Conservation (phyloP, 2,329 filamentous ascomycete genomes). For the Alternaria ventricosa region DNA sequence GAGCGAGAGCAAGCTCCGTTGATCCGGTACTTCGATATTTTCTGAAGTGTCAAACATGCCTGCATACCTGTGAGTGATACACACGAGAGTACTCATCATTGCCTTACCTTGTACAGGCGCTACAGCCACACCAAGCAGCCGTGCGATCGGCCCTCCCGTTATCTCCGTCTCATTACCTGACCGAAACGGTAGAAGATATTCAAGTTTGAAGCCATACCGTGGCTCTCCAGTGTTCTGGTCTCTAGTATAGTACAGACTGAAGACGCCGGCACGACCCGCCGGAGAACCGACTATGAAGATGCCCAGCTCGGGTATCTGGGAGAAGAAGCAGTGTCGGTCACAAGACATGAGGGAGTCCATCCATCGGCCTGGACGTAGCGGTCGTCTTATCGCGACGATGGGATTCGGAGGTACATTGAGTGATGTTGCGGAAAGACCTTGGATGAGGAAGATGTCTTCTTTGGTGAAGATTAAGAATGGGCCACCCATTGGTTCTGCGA, state of each 20-base stretch:
- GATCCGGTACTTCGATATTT: not conserved
- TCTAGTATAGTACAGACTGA: conserved; percentile 60
- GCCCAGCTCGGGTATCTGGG: conserved; percentile 72
- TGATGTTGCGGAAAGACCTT: conserved; percentile 37
- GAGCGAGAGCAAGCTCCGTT: not conserved
- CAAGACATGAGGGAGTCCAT: conserved; percentile 18
- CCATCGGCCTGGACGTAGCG: conserved; percentile 24
- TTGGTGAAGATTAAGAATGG: conserved; percentile 54
- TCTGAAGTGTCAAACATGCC: conserved; percentile 5
- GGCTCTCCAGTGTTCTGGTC: conserved; percentile 46
- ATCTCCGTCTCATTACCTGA: conserved; percentile 11
- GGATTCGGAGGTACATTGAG: conserved; percentile 2
- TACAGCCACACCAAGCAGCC: conserved; percentile 71
- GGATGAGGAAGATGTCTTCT: conserved; percentile 53
- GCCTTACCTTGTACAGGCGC: conserved; percentile 64
- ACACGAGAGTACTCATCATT: not conserved
- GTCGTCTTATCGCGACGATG: conserved; percentile 48
- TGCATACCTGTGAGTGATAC: not conserved
- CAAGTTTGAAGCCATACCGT: conserved; percentile 59
- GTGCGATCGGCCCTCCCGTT: conserved; percentile 22
- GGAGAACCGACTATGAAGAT: conserved; percentile 71
- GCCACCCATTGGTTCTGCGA: not conserved
- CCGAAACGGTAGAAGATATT: conserved; percentile 61
- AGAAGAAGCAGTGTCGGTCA: conserved; percentile 67
- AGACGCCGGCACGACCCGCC: conserved; percentile 69